These are phyloP conservation scores for Capsicum baccatum DNA, from an alignment of 257 asterid genomes.

Conservation along the genomic window DNA sequence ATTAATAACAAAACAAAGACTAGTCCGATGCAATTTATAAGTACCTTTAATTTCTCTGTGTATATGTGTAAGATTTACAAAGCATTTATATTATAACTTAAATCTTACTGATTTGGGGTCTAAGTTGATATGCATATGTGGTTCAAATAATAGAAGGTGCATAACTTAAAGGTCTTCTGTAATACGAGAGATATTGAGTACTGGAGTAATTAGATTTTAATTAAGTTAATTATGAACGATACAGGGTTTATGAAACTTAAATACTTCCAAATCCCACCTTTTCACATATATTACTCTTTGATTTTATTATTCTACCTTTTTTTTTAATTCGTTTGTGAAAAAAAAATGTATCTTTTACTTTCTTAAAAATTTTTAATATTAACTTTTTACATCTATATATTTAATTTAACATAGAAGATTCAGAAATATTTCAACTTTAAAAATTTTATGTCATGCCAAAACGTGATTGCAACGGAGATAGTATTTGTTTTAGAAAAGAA, in stretches of 20 bases:
- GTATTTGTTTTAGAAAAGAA: not conserved
- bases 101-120: not conserved
- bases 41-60: not conserved
- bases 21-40: not conserved
- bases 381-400: too few relatives aligned
- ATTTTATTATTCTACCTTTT: not conserved
- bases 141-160: not conserved
- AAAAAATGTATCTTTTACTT: too few relatives aligned
- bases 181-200: not conserved
- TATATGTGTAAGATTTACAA: not conserved
- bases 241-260: not conserved
- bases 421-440: too few relatives aligned
- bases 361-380: too few relatives aligned
- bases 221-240: not conserved
- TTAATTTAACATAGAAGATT: too few relatives aligned
- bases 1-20: not conserved
- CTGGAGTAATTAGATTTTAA: not conserved
- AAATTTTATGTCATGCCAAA: too few relatives aligned
- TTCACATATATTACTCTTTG: not conserved
- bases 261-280: not conserved
- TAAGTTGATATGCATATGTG: not conserved
- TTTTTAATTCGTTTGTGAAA: too few relatives aligned
- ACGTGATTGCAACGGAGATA: too few relatives aligned
- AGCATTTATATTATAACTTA: not conserved
- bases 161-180: not conserved